Percentiles rank a stretch among this genome's conserved stretches.
Conservation (phyloP, 345 rosid species). For the Boechera stricta region DNA sequence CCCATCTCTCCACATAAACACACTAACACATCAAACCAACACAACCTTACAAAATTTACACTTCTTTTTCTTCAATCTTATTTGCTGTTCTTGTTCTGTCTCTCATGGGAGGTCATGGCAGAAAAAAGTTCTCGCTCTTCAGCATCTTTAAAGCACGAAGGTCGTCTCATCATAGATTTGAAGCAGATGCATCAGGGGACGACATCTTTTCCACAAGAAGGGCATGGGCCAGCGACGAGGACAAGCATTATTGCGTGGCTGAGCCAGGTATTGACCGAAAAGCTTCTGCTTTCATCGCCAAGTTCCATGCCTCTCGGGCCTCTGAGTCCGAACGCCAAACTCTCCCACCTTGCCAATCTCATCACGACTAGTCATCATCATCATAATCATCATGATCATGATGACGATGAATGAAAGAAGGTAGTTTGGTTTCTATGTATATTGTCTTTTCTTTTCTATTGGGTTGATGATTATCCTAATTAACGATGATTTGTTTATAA, state of each 20-base stretch:
- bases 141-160: slow-evolving; percentile 51
- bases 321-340: slow-evolving; percentile 53
- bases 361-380: slow-evolving; percentile 36
- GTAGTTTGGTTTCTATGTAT: slow-evolving; percentile 35
- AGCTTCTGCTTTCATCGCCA: slow-evolving; percentile 61
- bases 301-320: slow-evolving; percentile 56
- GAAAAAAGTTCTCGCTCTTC: slow-evolving; percentile 47
- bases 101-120: slow-evolving; percentile 51
- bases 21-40: neutral
- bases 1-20: slow-evolving; percentile 23
- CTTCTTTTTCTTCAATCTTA: neutral
- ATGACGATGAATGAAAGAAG: neutral
- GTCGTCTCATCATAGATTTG: slow-evolving; percentile 39
- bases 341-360: slow-evolving; percentile 40
- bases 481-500: slow-evolving; percentile 30
- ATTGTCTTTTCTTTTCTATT: slow-evolving; percentile 26
- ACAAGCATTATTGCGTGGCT: slow-evolving; percentile 49
- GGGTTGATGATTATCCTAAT: slow-evolving; percentile 1
- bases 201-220: slow-evolving; percentile 42
- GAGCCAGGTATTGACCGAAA: slow-evolving; percentile 59
- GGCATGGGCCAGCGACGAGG: slow-evolving; percentile 57
- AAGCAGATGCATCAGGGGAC: slow-evolving; percentile 28
- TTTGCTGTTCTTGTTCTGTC: slow-evolving; percentile 12
- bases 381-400: neutral
- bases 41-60: neutral